These are phyloP conservation scores for Jacaranda copaia DNA, from an alignment of 257 asterid genomes.

Conservation along the genomic window DNA sequence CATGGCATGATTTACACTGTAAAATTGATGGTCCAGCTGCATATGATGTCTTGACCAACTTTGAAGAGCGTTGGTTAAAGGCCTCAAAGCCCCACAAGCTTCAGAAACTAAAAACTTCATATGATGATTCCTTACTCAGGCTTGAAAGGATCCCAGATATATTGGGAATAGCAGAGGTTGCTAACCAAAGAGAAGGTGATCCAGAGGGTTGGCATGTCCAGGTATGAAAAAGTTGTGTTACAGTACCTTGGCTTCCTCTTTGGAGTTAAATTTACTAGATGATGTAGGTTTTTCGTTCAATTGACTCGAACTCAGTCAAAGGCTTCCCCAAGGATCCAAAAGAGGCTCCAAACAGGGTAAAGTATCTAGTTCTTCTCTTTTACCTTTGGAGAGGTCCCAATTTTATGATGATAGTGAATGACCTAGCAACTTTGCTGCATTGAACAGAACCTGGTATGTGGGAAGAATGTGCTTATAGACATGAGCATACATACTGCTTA, in stretches of 20 bases:
- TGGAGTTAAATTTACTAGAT: conserved; percentile 32
- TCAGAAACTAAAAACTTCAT: conserved; percentile 64
- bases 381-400: not conserved
- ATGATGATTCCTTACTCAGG: conserved; percentile 72
- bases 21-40: conserved; percentile 91
- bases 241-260: not conserved
- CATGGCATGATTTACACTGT: conserved; percentile 93
- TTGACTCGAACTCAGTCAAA: conserved; percentile 84
- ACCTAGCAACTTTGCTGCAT: conserved; percentile 24
- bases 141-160: conserved; percentile 80
- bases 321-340: conserved; percentile 88
- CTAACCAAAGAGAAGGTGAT: conserved; percentile 48
- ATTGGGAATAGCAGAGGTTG: conserved; percentile 54
- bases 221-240: conserved; percentile 45
- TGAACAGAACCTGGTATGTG: conserved; percentile 85
- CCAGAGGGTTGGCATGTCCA: conserved; percentile 88
- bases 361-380: conserved; percentile 6
- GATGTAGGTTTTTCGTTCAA: conserved; percentile 81
- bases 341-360: conserved; percentile 73
- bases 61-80: conserved; percentile 84
- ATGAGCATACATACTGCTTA: conserved; percentile 96
- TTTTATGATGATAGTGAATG: conserved; percentile 15
- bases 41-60: conserved; percentile 79
- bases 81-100: conserved; percentile 68
- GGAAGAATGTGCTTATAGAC: conserved; percentile 87